Percentiles rank a stretch among this genome's conserved stretches.
These are phyloP conservation scores for Gossypium ekmanianum DNA, from an alignment of 345 rosid genomes.

Conservation along the genomic window DNA sequence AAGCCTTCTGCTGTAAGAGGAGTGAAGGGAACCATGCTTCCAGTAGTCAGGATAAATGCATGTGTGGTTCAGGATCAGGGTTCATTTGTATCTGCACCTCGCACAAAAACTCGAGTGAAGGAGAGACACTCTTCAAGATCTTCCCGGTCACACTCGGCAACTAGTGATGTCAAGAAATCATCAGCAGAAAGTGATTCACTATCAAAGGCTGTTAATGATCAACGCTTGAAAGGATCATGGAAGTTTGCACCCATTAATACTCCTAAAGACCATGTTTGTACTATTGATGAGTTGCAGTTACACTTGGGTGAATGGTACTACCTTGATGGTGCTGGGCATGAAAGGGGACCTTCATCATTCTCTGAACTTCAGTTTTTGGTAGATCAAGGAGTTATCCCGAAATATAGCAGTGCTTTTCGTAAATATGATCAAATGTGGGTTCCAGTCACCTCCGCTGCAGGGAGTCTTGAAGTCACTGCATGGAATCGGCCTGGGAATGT, in stretches of 20 bases:
- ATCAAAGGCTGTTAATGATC: slow-evolving; percentile 42
- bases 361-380: slow-evolving; percentile 68
- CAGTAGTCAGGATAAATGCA: slow-evolving; percentile 93
- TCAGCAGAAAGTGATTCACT: slow-evolving; percentile 53
- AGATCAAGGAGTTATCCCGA: slow-evolving; percentile 62
- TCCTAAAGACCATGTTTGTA: slow-evolving; percentile 62
- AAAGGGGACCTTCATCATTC: slow-evolving; percentile 76
- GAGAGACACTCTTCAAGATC: slow-evolving; percentile 69
- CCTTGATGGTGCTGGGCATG: slow-evolving; percentile 91
- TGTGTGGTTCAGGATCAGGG: slow-evolving; percentile 95
- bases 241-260: slow-evolving; percentile 43
- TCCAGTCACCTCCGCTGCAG: slow-evolving; percentile 50
- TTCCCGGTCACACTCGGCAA: slow-evolving; percentile 54
- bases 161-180: slow-evolving; percentile 60
- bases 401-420: slow-evolving; percentile 78
- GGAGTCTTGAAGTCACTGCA: slow-evolving; percentile 38
- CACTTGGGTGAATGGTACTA: slow-evolving; percentile 97
- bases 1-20: slow-evolving; percentile 59
- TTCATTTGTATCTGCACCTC: slow-evolving; percentile 69
- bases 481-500: slow-evolving; percentile 31
- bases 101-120: slow-evolving; percentile 59
- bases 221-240: slow-evolving; percentile 42
- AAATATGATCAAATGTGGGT: slow-evolving; percentile 91
- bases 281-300: slow-evolving; percentile 70
- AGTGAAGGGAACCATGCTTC: slow-evolving; percentile 60